phyloP scores from a whole-genome alignment of 1,139 yeast genomes.

The Candida labiduridarum region DNA sequence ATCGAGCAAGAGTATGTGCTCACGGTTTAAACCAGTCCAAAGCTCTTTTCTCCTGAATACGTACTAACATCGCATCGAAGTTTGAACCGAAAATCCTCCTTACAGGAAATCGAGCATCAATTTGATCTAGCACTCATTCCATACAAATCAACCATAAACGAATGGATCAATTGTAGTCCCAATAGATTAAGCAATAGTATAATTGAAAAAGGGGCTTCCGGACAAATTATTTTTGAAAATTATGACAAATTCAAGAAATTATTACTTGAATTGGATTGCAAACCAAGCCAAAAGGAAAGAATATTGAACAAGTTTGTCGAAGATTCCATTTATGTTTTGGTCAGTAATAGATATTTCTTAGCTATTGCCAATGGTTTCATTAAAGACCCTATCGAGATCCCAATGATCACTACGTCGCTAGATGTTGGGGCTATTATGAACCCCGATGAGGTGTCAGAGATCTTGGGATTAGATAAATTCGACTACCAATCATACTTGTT shows the following conservation, averaged over 20 bases:
- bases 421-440: constrained; percentile 23
- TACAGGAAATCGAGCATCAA: constrained; percentile 18
- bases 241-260: constrained; percentile 7
- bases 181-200: constrained; percentile 7
- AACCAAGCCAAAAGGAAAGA: constrained; percentile 23
- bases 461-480: constrained; percentile 16
- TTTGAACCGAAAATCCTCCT: constrained; percentile 13
- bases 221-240: constrained; percentile 6
- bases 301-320: constrained; percentile 23
- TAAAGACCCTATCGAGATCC: constrained; percentile 14
- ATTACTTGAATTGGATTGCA: constrained; percentile 17
- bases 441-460: constrained; percentile 20
- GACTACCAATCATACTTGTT: constrained; percentile 28
- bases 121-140: constrained; percentile 16
- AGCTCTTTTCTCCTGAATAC: neutral
- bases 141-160: constrained; percentile 13
- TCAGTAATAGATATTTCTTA: constrained; percentile 23
- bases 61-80: constrained; percentile 10
- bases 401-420: constrained; percentile 13
- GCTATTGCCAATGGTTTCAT: constrained; percentile 17
- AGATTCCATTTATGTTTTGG: constrained; percentile 23
- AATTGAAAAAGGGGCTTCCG: constrained; percentile 6
- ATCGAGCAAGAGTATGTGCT: constrained; percentile 18
- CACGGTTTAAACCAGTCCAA: too few species aligned
- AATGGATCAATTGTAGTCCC: constrained; percentile 11